Conservation (phyloP, 2,329 filamentous ascomycete genomes). For the Phialocephala sp. region DNA sequence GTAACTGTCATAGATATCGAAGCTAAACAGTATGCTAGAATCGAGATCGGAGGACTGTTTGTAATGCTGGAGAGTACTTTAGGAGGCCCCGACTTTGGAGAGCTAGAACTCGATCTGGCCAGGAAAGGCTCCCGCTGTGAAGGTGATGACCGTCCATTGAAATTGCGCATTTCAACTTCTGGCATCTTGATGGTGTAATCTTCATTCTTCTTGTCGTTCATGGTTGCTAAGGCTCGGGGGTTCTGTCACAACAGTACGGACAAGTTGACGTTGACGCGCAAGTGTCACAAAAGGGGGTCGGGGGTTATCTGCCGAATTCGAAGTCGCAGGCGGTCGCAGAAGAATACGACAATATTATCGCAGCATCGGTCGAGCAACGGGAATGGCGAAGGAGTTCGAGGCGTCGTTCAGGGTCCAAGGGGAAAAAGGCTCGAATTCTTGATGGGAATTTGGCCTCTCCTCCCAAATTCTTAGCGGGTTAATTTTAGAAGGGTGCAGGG, state of each 20-base stretch:
- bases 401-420: conserved; percentile 17
- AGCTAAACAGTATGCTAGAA: conserved; percentile 88
- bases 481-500: conserved; percentile 29
- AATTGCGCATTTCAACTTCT: conserved; percentile 44
- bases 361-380: conserved; percentile 25
- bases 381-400: conserved; percentile 13
- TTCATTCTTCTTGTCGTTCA: conserved; percentile 91
- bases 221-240: conserved; percentile 48
- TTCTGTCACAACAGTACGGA: conserved; percentile 20
- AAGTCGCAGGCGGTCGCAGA: conserved; percentile 2
- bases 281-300: conserved; percentile 21
- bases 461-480: conserved; percentile 24
- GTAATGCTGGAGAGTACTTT: conserved; percentile 52
- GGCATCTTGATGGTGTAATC: conserved; percentile 76
- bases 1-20: conserved; percentile 99
- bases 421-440: conserved; percentile 10
- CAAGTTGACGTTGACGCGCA: conserved; percentile 24
- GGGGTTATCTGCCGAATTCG: background rate
- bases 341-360: conserved; percentile 19
- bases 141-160: conserved; percentile 44
- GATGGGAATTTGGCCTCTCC: conserved; percentile 26
- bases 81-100: conserved; percentile 25
- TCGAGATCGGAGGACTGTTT: conserved; percentile 80
- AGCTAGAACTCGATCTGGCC: conserved; percentile 39
- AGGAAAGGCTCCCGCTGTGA: conserved; percentile 46